Evolutionary conservation across 805 yeast genomes (phyloP), one percentile per base, ranked within the genome.

Genomic region (Kregervanrija fluxuum): DNA sequence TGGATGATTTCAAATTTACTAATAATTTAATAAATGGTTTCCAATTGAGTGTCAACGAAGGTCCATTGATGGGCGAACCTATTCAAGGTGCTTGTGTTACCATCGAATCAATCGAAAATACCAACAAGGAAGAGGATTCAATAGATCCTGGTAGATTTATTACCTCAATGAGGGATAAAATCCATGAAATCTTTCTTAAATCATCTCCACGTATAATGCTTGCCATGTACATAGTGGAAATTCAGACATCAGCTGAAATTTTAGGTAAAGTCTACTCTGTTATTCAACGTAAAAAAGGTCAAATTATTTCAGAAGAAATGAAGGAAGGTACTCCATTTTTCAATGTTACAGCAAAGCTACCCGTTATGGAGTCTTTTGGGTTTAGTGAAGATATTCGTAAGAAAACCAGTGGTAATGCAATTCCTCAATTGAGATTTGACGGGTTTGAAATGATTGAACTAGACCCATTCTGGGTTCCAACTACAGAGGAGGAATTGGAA

Each of bases 381-480:
- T 88, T 93, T 56, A 80, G 96, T 44, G 98, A 91, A 56, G 98
- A 95, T 53, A 86, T 93, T 37, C 72, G 98, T 46, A 93, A 88
- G 65, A 77, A 77, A 53, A 91, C 99, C 0, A 86, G 96, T 1
- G 99, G 99, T 47, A 95, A 96, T 3, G 99, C 99, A 2, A 84
- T 86, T 55, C 99, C 99, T 0, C 99, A 93, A 63, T 71, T 93
- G 43, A 86, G 90, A 9, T 93, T 91, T 57, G 75, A 85, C 30
- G 98, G 98, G 1, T 93, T 77, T 60, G 93, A 89, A 56, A 69
- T 82, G 50, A 77, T 91, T 42, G 95, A 89, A 51, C 77, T 84
- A 52, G 98, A 93, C 69, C 99, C 99, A 38, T 93, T 85, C 71
- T 93, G 99, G 99, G 95, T 93, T 12, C 99, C 99, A 11, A 86